A percentile compares a stretch with the other conserved stretches of the same genome.
Evolutionary conservation across 2,329 filamentous ascomycete species (phyloP).

Genomic region (Hansfordia pulvinata): DNA sequence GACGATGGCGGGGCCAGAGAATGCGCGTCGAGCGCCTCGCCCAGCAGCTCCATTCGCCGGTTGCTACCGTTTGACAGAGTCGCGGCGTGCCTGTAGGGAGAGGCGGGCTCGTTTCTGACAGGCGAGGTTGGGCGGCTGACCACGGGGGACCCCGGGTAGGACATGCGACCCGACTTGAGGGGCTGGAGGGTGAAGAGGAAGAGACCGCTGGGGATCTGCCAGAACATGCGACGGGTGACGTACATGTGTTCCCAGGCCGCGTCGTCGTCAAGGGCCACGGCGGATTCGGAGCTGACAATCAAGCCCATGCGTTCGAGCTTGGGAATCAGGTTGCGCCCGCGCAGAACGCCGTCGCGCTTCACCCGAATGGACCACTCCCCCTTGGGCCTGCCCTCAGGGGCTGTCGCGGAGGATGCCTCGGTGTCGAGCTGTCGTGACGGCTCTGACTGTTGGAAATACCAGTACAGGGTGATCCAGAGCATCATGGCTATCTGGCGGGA

Average conservation of each 20-base stretch:
- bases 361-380: constrained; percentile 82
- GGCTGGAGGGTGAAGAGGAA: constrained; percentile 80
- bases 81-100: constrained; percentile 11
- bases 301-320: constrained; percentile 92
- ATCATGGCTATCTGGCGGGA: constrained; percentile 92
- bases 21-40: no score
- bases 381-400: constrained; percentile 55
- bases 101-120: constrained; percentile 17
- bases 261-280: constrained; percentile 52
- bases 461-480: constrained; percentile 87
- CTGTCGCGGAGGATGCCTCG: constrained; percentile 29
- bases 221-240: constrained; percentile 68
- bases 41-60: no score
- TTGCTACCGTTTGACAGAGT: constrained; percentile 9
- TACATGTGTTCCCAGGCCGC: constrained; percentile 72
- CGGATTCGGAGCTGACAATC: constrained; percentile 61
- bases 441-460: constrained; percentile 88
- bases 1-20: constrained; percentile 4
- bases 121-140: constrained; percentile 41
- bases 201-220: constrained; percentile 78
- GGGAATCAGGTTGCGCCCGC: constrained; percentile 67
- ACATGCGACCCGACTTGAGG: constrained; percentile 16
- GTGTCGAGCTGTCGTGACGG: constrained; percentile 34
- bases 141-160: constrained; percentile 36
- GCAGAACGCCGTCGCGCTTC: constrained; percentile 76